Evolutionary conservation across 2,329 filamentous ascomycete species (phyloP).

Genomic region (Fusarium tuaranense): DNA sequence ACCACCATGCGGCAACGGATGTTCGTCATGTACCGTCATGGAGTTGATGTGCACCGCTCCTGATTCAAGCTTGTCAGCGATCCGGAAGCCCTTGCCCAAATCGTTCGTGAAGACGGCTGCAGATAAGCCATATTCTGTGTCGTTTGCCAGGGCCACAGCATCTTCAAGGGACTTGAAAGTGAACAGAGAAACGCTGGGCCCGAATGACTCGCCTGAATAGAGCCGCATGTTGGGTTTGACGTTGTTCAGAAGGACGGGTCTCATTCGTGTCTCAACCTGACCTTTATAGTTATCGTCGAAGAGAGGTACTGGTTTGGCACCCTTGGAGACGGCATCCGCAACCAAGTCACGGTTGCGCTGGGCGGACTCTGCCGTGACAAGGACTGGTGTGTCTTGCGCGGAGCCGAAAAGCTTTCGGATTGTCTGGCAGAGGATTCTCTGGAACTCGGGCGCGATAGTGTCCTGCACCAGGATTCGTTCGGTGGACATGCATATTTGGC

Average conservation of each 20-base stretch:
- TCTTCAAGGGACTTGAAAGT: constrained; percentile 52
- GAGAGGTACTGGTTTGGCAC: constrained; percentile 2
- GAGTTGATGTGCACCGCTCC: constrained; percentile 74
- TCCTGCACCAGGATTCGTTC: constrained; percentile 55
- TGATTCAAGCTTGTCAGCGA: constrained; percentile 70
- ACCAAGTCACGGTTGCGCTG: constrained; percentile 14
- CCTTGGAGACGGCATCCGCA: constrained; percentile 14
- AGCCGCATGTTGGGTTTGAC: constrained; percentile 10
- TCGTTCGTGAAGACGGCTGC: constrained; percentile 77
- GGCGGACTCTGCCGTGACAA: constrained; percentile 13
- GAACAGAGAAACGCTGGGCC: constrained; percentile 20
- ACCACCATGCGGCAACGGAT: constrained; percentile 70
- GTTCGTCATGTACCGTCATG: constrained; percentile 72
- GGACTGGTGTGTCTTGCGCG: not conserved
- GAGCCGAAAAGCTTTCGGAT: constrained; percentile 9
- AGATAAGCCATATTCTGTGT: constrained; percentile 80
- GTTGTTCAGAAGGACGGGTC: constrained; percentile 6
- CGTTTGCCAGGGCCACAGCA: constrained; percentile 79
- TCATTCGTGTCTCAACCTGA: constrained; percentile 11
- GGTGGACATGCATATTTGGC: constrained; percentile 88
- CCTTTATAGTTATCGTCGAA: not conserved
- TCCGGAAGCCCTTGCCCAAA: constrained; percentile 64
- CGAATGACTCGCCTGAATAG: constrained; percentile 20
- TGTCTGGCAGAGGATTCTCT: not conserved
- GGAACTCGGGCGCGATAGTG: constrained; percentile 9